These are phyloP conservation scores for Ceratocystis variospora DNA, from an alignment of 2,329 filamentous ascomycete species.

Conservation along the genomic window DNA sequence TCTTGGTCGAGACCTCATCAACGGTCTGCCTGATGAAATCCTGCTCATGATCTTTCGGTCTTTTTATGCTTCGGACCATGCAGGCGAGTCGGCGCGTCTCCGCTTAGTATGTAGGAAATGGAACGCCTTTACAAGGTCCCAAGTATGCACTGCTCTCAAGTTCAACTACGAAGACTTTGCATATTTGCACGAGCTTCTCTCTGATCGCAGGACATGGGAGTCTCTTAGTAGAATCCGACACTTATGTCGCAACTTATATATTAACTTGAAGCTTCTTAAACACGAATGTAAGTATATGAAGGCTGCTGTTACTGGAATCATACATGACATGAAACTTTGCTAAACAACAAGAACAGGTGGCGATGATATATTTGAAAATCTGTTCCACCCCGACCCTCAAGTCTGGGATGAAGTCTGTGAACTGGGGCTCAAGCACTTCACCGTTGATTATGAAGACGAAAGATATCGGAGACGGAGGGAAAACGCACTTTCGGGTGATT, in stretches of 20 bases:
- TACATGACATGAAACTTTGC: background rate
- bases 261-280: slow-evolving; percentile 40
- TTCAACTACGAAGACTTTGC: slow-evolving; percentile 29
- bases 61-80: background rate
- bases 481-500: background rate
- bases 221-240: slow-evolving; percentile 29
- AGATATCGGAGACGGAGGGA: background rate
- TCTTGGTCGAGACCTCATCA: background rate
- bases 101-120: slow-evolving; percentile 39
- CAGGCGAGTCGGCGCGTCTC: slow-evolving; percentile 22
- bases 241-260: slow-evolving; percentile 36
- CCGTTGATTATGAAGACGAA: background rate
- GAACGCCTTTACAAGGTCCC: slow-evolving; percentile 34
- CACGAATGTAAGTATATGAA: slow-evolving; percentile 32
- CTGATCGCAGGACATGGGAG: background rate
- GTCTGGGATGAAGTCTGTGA: too few relatives aligned
- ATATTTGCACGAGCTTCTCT: background rate
- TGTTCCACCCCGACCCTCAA: too few relatives aligned
- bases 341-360: background rate
- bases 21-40: slow-evolving; percentile 13
- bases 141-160: slow-evolving; percentile 34
- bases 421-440: background rate
- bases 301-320: background rate
- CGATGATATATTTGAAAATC: too few relatives aligned
- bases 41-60: slow-evolving; percentile 5